Evolutionary conservation across 768 basidiomycete genomes (phyloP).

Genomic region (Rhodotorula toruloides): DNA sequence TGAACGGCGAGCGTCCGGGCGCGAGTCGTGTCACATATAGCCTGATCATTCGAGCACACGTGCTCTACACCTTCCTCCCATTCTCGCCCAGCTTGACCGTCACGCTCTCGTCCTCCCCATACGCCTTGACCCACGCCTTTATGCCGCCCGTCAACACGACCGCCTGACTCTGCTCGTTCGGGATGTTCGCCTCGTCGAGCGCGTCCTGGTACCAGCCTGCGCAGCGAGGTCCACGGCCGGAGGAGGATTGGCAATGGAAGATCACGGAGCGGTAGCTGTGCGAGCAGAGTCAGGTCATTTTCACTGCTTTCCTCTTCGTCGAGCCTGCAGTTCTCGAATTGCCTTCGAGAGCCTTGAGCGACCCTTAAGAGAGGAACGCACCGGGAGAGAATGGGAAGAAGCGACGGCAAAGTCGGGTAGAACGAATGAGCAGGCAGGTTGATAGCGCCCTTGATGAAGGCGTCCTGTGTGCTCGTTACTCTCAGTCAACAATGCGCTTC

Average conservation of each 20-base stretch:
- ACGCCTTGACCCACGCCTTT: constrained; percentile 36
- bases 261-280: constrained; percentile 28
- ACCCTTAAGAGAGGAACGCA: not conserved
- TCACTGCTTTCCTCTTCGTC: not conserved
- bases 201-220: constrained; percentile 42
- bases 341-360: no score
- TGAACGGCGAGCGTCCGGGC: no score
- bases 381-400: constrained; percentile 45
- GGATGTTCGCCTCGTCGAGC: constrained; percentile 9
- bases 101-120: constrained; percentile 24
- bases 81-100: constrained; percentile 35
- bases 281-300: not conserved
- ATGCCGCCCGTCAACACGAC: constrained; percentile 41
- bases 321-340: no score
- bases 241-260: constrained; percentile 40
- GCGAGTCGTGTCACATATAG: no score
- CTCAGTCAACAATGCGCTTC: not conserved
- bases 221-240: constrained; percentile 38
- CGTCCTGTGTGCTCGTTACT: not conserved
- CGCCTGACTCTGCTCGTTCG: constrained; percentile 4
- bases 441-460: constrained; percentile 46
- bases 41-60: no score
- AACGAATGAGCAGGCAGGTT: constrained; percentile 54
- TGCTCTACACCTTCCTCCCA: not conserved
- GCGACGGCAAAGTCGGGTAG: constrained; percentile 47